Percentiles rank a stretch among this genome's conserved stretches.
Evolutionary conservation across 2,329 filamentous ascomycete genomes (phyloP).

Genomic region (Aspergillus quadricinctus): DNA sequence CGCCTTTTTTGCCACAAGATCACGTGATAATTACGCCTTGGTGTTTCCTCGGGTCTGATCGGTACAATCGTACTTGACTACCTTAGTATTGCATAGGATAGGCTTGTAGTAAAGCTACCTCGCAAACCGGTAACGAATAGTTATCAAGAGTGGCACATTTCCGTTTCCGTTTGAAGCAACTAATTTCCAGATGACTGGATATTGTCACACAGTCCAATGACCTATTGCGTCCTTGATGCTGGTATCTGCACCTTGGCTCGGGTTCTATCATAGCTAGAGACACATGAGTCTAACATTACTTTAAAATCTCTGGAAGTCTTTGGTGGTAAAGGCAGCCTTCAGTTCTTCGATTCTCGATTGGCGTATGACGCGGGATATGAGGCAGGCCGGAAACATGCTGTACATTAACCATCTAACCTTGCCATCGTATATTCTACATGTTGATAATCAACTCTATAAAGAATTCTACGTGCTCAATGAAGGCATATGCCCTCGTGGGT

Average conservation of each 20-base stretch:
- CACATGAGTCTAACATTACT: constrained; percentile 3
- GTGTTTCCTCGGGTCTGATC: too few relatives aligned
- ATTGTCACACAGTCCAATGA: constrained; percentile 12
- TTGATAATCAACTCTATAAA: not conserved
- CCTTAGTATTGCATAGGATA: too few relatives aligned
- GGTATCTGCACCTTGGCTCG: constrained; percentile 15
- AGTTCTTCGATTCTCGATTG: not conserved
- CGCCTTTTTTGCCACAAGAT: constrained; percentile 2
- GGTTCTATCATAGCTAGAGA: constrained; percentile 4
- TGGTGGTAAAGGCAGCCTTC: not conserved
- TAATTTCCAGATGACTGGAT: not conserved
- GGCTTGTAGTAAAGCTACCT: too few relatives aligned
- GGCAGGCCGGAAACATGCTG: too few relatives aligned
- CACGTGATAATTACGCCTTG: not conserved
- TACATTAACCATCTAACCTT: not conserved
- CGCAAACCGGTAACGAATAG: not conserved
- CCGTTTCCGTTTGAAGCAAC: not conserved
- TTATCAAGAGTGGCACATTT: not conserved
- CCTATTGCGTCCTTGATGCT: constrained; percentile 17
- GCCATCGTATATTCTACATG: not conserved
- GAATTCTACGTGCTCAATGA: not conserved
- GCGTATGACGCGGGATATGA: not conserved
- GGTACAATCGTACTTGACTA: too few relatives aligned
- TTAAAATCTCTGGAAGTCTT: constrained; percentile 6
- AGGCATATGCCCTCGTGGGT: not conserved